A percentile compares a stretch with the other conserved stretches of the same genome.
phyloP scores from a whole-genome alignment of 441 rosid genomes.

The Viola pubescens region DNA sequence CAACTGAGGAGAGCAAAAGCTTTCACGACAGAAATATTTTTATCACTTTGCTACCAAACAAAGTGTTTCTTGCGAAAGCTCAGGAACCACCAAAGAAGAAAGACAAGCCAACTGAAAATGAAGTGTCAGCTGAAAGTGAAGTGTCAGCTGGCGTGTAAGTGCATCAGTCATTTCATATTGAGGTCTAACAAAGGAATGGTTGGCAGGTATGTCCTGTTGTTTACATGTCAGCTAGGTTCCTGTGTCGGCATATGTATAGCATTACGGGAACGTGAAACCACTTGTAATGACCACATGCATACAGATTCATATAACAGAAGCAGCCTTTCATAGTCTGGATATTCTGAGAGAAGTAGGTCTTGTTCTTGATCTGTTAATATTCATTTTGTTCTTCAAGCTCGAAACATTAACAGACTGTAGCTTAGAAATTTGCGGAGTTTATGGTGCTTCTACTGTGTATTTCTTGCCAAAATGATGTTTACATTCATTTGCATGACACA shows the following conservation, averaged over 20 bases:
- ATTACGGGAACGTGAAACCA: conserved; percentile 8
- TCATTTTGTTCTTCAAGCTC: neutral
- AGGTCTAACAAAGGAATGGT: conserved; percentile 8
- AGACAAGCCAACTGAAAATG: conserved; percentile 38
- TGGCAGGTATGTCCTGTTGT: conserved; percentile 11
- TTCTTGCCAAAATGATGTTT: too few species aligned
- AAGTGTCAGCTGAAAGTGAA: conserved; percentile 52
- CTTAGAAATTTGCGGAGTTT: too few species aligned
- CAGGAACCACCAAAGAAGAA: conserved; percentile 63
- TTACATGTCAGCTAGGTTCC: too few species aligned
- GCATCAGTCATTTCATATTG: neutral
- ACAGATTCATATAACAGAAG: conserved; percentile 11
- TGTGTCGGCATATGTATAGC: conserved; percentile 22
- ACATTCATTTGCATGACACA: too few species aligned
- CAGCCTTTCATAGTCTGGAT: conserved; percentile 11
- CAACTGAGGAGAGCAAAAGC: conserved; percentile 75
- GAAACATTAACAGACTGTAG: neutral
- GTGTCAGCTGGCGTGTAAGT: conserved; percentile 50
- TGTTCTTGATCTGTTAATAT: neutral
- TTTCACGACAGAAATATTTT: conserved; percentile 66
- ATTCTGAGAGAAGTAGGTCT: conserved; percentile 6
- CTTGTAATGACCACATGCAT: conserved; percentile 14
- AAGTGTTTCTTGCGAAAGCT: conserved; percentile 52
- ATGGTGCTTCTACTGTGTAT: too few species aligned
- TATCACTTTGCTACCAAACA: conserved; percentile 71